phyloP scores from a whole-genome alignment of 1,284 basidiomycete species.

The Apiotrichum laibachii region DNA sequence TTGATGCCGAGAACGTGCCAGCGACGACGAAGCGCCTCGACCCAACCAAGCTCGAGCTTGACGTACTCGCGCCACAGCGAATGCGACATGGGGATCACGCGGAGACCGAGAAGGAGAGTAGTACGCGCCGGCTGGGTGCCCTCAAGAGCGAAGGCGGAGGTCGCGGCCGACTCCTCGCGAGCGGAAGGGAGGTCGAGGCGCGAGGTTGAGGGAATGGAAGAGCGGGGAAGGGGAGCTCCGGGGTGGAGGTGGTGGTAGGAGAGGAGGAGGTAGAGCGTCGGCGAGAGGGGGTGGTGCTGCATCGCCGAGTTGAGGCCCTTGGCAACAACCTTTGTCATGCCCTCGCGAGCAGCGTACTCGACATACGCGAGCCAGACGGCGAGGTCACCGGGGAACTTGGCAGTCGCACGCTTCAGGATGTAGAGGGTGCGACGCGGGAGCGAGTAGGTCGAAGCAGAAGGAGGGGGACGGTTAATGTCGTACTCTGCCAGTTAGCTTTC shows the following conservation, averaged over 20 bases:
- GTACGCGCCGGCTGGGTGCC: constrained; percentile 65
- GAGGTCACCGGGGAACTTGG: constrained; percentile 83
- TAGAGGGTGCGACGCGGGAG: constrained; percentile 77
- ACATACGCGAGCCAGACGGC: constrained; percentile 86
- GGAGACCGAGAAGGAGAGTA: constrained; percentile 78
- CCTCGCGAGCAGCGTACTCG: constrained; percentile 73
- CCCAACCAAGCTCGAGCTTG: constrained; percentile 84
- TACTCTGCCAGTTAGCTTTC: constrained; percentile 27
- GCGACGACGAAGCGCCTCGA: constrained; percentile 75
- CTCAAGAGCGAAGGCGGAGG: constrained; percentile 43
- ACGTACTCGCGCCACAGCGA: constrained; percentile 85
- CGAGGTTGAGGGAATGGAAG: constrained; percentile 36
- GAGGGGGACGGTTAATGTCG: constrained; percentile 52
- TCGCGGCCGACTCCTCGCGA: constrained; percentile 11
- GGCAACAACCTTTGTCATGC: constrained; percentile 75
- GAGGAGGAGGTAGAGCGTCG: constrained; percentile 78
- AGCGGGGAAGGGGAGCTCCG: constrained; percentile 63
- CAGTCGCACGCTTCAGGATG: constrained; percentile 85
- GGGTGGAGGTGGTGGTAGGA: constrained; percentile 78
- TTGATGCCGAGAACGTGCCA: constrained; percentile 63
- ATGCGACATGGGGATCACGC: constrained; percentile 66
- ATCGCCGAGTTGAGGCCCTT: constrained; percentile 67
- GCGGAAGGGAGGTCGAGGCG: constrained; percentile 33
- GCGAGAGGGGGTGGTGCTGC: constrained; percentile 76
- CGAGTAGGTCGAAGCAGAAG: constrained; percentile 75